Evolutionary conservation across 345 rosid species (phyloP), one percentile per base, ranked within the genome.

Genomic region (Populus nigra): DNA sequence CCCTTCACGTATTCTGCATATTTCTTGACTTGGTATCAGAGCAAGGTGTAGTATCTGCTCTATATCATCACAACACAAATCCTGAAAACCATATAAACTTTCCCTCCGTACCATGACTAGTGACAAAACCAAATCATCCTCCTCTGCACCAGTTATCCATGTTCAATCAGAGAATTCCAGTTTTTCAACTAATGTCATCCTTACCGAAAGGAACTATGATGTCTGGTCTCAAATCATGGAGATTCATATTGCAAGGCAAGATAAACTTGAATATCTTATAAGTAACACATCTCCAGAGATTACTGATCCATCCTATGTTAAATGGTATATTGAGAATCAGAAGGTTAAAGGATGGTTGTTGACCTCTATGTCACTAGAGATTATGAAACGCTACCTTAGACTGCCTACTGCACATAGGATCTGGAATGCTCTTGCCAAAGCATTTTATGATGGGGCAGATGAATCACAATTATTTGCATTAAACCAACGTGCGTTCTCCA

Each of bases 201-300:
- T 71, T 47, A 61, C 8, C 0, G n/a, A 77, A 57, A 53, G 59
- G 9, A 77, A 77, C 20, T 77, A 76, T 76, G 59, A 66, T 15
- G 36, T 29, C 0, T 27, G 17, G 53, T 57, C 74, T 8, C 27
- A 69, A 8, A 71, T 71, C 29, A 59, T 71, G 4, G 23, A 63
- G 17, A 71, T 77, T 50, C 69, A 41, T 0, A 77, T 62, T 71
- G 71, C 35, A 12, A 1, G 70, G 0, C 13, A 0, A 12, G 49
- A 71, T 25, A 77, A 70, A 36, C 69, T 69, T 0, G 57, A 69
- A 13, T 77, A 77, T 69, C 59, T 69, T 10, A 4, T 55, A 0
- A 70, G 69, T 0, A 18, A 71, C 16, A 5, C 49, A 1, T 11
- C 35, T 5, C 65, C 16, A 0, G 5, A 33, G 2, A 7, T 0